These are phyloP conservation scores for Linnemannia elongata DNA, from an alignment of 192 early-diverging fungal genomes.

Conservation along the genomic window DNA sequence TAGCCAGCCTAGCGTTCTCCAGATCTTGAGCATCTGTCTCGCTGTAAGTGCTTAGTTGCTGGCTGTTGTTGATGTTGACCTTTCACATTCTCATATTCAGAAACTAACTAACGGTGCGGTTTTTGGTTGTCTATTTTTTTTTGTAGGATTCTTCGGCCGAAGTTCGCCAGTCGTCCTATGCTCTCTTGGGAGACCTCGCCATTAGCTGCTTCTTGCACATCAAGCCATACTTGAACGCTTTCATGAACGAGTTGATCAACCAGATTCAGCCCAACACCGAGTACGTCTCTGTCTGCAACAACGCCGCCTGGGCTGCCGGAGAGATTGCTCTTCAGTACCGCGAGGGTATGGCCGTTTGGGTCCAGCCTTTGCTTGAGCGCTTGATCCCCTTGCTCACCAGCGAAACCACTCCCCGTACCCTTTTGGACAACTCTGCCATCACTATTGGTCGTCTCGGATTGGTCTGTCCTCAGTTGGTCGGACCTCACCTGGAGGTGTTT, in stretches of 20 bases:
- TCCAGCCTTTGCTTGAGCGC: constrained; percentile 84
- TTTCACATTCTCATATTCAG: too few relatives aligned
- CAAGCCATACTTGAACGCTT: constrained; percentile 80
- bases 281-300: constrained; percentile 93
- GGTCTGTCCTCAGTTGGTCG: constrained; percentile 85
- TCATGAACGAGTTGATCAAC: constrained; percentile 83
- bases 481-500: constrained; percentile 89
- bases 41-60: constrained; percentile 61
- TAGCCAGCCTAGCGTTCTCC: constrained; percentile 79
- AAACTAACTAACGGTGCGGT: not conserved
- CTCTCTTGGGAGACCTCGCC: constrained; percentile 97
- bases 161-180: constrained; percentile 96
- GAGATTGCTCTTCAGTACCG: constrained; percentile 93
- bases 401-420: constrained; percentile 74
- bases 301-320: constrained; percentile 97
- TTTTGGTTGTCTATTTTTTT: not conserved
- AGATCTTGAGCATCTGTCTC: constrained; percentile 87
- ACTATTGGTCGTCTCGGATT: constrained; percentile 97
- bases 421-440: constrained; percentile 97
- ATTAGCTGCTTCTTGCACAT: constrained; percentile 90
- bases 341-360: constrained; percentile 84
- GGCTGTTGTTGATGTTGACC: not conserved
- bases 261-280: constrained; percentile 84
- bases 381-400: constrained; percentile 86
- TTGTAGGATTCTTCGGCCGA: constrained; percentile 73